Conservation (phyloP, 2,329 filamentous ascomycete genomes). For the Fusarium sacchari region DNA sequence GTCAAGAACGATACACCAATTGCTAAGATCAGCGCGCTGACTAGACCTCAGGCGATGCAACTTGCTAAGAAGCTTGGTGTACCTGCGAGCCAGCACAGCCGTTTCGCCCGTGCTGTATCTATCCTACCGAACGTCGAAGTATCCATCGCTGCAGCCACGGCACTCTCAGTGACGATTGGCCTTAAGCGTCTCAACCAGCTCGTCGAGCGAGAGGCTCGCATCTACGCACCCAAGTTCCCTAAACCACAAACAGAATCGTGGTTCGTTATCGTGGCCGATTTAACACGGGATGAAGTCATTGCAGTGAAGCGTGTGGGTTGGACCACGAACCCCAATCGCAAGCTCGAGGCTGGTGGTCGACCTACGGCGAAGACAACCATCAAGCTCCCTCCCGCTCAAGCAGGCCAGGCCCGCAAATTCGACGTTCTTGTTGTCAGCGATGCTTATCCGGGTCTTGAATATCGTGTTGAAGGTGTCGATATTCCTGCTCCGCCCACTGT, state of each 20-base stretch:
- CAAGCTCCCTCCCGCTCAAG: conserved; percentile 64
- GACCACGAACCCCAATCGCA: conserved; percentile 51
- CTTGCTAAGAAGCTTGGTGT: conserved; percentile 64
- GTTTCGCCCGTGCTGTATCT: conserved; percentile 68
- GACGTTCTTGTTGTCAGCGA: conserved; percentile 86
- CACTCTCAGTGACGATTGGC: conserved; percentile 69
- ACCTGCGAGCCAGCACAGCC: conserved; percentile 53
- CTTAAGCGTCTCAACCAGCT: conserved; percentile 75
- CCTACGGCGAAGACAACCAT: conserved; percentile 67
- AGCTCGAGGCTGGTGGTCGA: conserved; percentile 54
- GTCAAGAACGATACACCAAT: conserved; percentile 56
- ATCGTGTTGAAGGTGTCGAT: conserved; percentile 59
- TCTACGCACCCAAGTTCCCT: conserved; percentile 89
- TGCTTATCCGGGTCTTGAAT: conserved; percentile 81
- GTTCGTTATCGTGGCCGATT: conserved; percentile 82
- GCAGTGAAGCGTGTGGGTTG: conserved; percentile 89
- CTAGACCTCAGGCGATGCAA: conserved; percentile 50
- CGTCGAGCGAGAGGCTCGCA: conserved; percentile 72
- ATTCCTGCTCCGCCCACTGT: conserved; percentile 62
- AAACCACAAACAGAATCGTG: conserved; percentile 95
- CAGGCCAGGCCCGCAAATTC: conserved; percentile 66
- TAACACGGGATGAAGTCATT: conserved; percentile 77
- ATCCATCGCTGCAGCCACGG: conserved; percentile 67
- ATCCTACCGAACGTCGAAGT: conserved; percentile 77
- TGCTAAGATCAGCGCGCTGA: conserved; percentile 53